Evolutionary conservation across 31 red algal species (phyloP), one percentile per base, ranked within the genome.

Genomic region (Pterothamnion heteromorphum): DNA sequence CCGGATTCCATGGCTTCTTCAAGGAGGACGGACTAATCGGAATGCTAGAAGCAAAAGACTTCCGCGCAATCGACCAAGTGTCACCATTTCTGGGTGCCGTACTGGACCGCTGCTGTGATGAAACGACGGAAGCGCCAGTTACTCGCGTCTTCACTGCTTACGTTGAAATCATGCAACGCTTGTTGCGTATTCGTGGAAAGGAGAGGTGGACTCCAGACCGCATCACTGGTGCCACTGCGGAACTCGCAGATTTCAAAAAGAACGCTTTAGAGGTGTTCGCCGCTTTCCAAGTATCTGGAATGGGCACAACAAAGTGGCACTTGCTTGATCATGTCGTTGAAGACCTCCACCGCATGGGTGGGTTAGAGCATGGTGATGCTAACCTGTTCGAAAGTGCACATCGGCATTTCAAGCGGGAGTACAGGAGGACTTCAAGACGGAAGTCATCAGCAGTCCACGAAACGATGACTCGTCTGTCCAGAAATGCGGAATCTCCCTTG

Each of bases 401-500:
- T 74, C 41, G 36, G 20, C 33, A 57, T 3, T 90, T 90, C 88
- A 90, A 90, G 43, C 43, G n/a, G 0, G n/a, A 90, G 20, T 90
- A 90, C 43, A 57, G 58, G 14, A 72, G 33, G 0, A 90, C 58
- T 4, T 90, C 88, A 33, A 37, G 88, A 0, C 30, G 31, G 33
- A 74, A 36, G 28, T 31, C 0, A 1, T 33, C 33, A 35, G 88
- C 88, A 2, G 33, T 35, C 33, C 4, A 28, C 20, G 88, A 90
- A 35, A 90, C 57, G 24, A 74, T 90, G 1, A 1, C n/a, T n/a
- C n/a, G n/a, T n/a, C n/a, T n/a, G n/a, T n/a, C n/a, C n/a, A n/a
- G n/a, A n/a, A n/a, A n/a, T n/a, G n/a, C n/a, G n/a, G n/a, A n/a
- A n/a, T n/a, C n/a, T n/a, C n/a, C n/a, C n/a, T n/a, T n/a, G n/a